Evolutionary conservation across 768 basidiomycete species (phyloP).

Genomic region (Tylopilus rubrobrunneus): DNA sequence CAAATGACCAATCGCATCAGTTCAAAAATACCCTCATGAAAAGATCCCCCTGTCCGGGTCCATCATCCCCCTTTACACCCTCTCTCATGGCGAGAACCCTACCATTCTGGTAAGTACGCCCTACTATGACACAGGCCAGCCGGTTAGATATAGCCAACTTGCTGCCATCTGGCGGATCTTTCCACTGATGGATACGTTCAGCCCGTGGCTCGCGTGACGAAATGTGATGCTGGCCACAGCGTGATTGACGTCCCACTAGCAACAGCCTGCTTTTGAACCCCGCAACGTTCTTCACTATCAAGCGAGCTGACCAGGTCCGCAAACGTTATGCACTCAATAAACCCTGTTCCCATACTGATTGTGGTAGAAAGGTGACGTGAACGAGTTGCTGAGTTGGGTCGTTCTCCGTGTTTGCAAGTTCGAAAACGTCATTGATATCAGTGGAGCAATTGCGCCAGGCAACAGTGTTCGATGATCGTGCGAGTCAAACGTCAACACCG

Average conservation of each 20-base stretch:
- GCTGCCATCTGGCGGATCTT: not conserved
- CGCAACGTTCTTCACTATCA: constrained; percentile 22
- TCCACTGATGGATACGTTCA: not conserved
- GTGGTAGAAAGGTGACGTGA: constrained; percentile 1
- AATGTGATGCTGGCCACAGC: not conserved
- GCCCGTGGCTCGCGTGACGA: constrained; percentile 1
- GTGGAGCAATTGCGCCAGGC: not conserved
- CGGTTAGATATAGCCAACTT: not conserved
- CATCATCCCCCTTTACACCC: not conserved
- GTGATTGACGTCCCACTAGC: constrained; percentile 8
- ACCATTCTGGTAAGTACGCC: not conserved
- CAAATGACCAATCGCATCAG: constrained; percentile 1
- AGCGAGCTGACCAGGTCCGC: constrained; percentile 14
- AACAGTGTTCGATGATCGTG: not conserved
- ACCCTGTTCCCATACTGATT: constrained; percentile 6
- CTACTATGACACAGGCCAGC: not conserved
- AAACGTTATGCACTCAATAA: constrained; percentile 2
- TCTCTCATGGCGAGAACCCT: constrained; percentile 7
- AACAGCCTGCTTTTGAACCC: constrained; percentile 19
- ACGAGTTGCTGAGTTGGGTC: not conserved
- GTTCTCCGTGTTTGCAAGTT: not conserved
- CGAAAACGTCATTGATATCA: not conserved
- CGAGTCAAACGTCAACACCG: constrained; percentile 2
- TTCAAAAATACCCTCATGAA: not conserved
- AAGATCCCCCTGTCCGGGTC: not conserved